Percentiles rank a stretch among this genome's conserved stretches.
phyloP scores from a whole-genome alignment of 192 early-diverging fungal species.

The Coemansia sp. region DNA sequence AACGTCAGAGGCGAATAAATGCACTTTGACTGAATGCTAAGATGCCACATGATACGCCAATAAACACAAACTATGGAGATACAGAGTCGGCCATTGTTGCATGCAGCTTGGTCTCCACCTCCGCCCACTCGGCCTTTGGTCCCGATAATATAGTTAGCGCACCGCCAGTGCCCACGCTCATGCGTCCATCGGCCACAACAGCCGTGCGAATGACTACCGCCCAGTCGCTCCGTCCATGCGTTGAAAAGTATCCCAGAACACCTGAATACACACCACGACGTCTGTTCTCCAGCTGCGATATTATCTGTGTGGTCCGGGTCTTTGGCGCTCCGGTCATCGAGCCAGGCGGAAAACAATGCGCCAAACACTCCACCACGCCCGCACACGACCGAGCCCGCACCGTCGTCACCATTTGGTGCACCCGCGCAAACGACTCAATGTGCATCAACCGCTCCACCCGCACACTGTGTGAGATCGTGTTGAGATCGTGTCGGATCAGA shows the following conservation, averaged over 20 bases:
- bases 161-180: conserved; percentile 90
- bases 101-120: conserved; percentile 76
- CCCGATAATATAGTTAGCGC: conserved; percentile 89
- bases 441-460: conserved; percentile 80
- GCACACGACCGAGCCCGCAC: conserved; percentile 65
- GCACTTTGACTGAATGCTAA: too few species aligned
- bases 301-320: conserved; percentile 73
- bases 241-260: conserved; percentile 83
- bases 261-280: conserved; percentile 88
- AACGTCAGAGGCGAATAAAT: too few species aligned
- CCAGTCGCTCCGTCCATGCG: conserved; percentile 63
- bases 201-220: conserved; percentile 92
- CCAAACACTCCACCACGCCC: conserved; percentile 68
- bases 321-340: conserved; percentile 99
- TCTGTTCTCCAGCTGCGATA: conserved; percentile 68
- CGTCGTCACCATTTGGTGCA: conserved; percentile 92
- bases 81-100: conserved; percentile 6
- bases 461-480: conserved; percentile 63
- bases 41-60: too few species aligned
- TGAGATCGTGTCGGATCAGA: conserved; percentile 91
- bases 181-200: conserved; percentile 51
- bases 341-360: conserved; percentile 86
- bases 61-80: too few species aligned
- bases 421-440: conserved; percentile 86
- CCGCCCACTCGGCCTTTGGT: conserved; percentile 82